phyloP scores from a whole-genome alignment of 2,329 filamentous ascomycete genomes.

The Stagonosporopsis tanaceti region DNA sequence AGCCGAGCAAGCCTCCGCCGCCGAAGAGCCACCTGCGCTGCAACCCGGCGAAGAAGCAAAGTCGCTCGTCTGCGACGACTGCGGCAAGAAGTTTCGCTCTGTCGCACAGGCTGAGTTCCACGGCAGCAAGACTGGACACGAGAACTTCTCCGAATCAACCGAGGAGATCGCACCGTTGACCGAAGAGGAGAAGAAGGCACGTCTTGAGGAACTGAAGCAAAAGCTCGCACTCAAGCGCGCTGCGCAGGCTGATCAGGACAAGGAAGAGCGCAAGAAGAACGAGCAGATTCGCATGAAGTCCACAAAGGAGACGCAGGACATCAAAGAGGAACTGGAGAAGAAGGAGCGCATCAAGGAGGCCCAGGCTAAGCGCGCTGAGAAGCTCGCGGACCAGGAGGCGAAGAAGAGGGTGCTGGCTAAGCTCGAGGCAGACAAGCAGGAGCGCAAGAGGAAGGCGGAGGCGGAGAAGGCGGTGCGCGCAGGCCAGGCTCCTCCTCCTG shows the following conservation, averaged over 20 bases:
- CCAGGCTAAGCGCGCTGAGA: conserved; percentile 84
- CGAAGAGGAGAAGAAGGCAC: conserved; percentile 87
- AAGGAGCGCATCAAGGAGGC: conserved; percentile 95
- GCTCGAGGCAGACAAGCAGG: conserved; percentile 94
- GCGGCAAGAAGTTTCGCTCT: conserved; percentile 87
- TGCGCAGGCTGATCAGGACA: conserved; percentile 73
- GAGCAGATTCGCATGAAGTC: conserved; percentile 86
- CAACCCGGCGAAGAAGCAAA: conserved; percentile 75
- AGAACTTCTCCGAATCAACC: conserved; percentile 90
- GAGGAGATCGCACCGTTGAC: conserved; percentile 91
- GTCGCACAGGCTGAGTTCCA: conserved; percentile 87
- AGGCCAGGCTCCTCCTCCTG: conserved; percentile 67
- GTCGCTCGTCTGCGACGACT: conserved; percentile 93
- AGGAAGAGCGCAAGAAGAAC: conserved; percentile 82
- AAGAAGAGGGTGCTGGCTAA: conserved; percentile 90
- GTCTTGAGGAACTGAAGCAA: conserved; percentile 75
- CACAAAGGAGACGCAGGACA: conserved; percentile 85
- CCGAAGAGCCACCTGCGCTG: conserved; percentile 68
- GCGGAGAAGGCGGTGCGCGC: conserved; percentile 85
- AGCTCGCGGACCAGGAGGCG: conserved; percentile 82
- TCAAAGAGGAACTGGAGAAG: conserved; percentile 85
- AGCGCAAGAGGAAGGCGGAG: conserved; percentile 84
- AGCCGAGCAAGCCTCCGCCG: conserved; percentile 41
- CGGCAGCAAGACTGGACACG: conserved; percentile 87
- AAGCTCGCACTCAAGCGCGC: conserved; percentile 77